phyloP scores from a whole-genome alignment of 2,329 filamentous ascomycete species.

The Cladosporium sp. region DNA sequence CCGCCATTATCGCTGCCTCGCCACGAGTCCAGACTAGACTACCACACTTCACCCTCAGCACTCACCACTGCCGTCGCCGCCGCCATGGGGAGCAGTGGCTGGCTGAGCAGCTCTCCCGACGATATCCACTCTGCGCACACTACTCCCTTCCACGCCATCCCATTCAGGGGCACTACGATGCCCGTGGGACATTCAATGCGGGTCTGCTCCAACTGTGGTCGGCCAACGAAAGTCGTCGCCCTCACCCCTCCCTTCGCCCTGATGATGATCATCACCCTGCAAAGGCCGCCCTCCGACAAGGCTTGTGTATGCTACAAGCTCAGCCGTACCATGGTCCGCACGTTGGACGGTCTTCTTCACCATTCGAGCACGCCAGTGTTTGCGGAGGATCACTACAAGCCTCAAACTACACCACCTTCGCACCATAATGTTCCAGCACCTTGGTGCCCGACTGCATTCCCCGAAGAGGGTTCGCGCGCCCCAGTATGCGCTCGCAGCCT shows the following conservation, averaged over 20 bases:
- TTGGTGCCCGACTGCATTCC: neutral
- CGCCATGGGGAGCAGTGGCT: neutral
- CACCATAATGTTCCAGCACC: neutral
- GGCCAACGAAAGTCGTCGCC: neutral
- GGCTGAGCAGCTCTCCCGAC: too few relatives aligned
- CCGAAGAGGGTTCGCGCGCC: too few relatives aligned
- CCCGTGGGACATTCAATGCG: too few relatives aligned
- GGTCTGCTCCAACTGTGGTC: neutral
- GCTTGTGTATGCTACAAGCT: constrained; percentile 5
- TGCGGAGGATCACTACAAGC: neutral
- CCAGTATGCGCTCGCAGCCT: too few relatives aligned
- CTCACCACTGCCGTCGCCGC: neutral
- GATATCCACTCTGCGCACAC: too few relatives aligned
- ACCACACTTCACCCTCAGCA: too few relatives aligned
- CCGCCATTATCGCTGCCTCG: neutral
- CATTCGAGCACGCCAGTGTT: neutral
- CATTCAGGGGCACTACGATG: too few relatives aligned
- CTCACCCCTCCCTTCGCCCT: neutral
- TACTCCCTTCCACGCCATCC: too few relatives aligned
- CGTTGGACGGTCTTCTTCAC: neutral
- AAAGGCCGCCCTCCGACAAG: constrained; percentile 2
- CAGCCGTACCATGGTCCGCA: neutral
- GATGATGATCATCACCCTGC: neutral
- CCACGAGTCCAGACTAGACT: neutral
- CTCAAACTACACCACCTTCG: neutral